Evolutionary conservation across 768 basidiomycete genomes (phyloP), one percentile per base, ranked within the genome.

Genomic region (Lentinula aciculospora): DNA sequence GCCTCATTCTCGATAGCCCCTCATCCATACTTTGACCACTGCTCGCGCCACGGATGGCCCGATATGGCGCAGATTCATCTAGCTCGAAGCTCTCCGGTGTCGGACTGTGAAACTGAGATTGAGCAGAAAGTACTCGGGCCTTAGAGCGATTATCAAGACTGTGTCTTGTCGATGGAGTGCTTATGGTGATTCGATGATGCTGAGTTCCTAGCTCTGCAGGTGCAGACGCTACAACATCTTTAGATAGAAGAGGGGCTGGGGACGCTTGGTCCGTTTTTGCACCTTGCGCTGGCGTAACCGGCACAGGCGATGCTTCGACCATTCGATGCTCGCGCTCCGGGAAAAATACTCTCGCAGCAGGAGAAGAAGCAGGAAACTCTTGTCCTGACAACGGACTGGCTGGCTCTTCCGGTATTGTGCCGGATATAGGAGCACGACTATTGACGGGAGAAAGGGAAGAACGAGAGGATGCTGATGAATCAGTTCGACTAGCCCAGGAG

Each of bases 401-500:
- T 4, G 46, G 25, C 13, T 64, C 66, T 40, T 65, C 65, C 34
- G 44, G 53, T 46, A 61, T 61, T 13, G 50, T 39, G 4, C 57
- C 62, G 3, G 58, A 42, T 4, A 59, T 37, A 47, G 45, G 42
- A 1, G 46, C 25, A 10, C 48, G 61, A 56, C 62, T 63, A 13
- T 62, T 53, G 36, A 45, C 57, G 28, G 68, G 60, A 45, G 71
- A 65, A 13, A 62, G 63, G 15, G 69, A 69, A 2, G 69, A 68
- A 13, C 69, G 67, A 13, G 73, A 69, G 1, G 68, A 69, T 2
- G 67, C 45, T 3, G 72, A 67, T 1, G 73, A 69, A 37, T 72
- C 75, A 13, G 69, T 65, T 32, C 79, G 69, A 3, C 79, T 72
- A 5, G 84, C 81, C 88, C 88, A 90, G 8, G 80, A 71, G 3